Evolutionary conservation across 2,329 filamentous ascomycete genomes (phyloP).

Genomic region (Aspergillus brasiliensis): DNA sequence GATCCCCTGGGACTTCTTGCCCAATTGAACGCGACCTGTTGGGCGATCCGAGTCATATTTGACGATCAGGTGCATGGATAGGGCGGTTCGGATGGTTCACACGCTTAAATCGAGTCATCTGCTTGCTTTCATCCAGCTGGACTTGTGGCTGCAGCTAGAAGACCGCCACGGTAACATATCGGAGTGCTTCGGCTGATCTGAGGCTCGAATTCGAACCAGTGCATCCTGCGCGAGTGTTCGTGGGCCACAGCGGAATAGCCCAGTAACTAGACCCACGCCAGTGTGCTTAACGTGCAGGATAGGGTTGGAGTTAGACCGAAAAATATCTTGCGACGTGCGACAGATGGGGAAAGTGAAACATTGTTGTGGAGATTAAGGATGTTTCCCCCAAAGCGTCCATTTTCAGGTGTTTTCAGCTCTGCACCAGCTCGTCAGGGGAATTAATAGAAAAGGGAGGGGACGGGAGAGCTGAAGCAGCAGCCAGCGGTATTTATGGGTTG

Average conservation of each 20-base stretch:
- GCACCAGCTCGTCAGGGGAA: background rate
- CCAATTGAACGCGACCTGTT: slow-evolving; percentile 15
- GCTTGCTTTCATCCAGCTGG: background rate
- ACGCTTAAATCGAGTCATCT: background rate
- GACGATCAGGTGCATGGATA: background rate
- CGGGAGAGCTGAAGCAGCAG: background rate
- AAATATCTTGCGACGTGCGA: background rate
- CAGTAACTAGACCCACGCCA: background rate
- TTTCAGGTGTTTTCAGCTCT: background rate
- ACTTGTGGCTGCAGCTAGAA: slow-evolving; percentile 1
- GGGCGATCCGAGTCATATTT: background rate
- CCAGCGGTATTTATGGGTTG: background rate
- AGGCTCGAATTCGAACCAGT: background rate
- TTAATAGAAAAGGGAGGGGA: background rate
- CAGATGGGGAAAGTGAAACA: background rate
- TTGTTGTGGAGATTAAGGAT: background rate
- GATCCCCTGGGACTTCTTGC: slow-evolving; percentile 14
- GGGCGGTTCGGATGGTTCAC: background rate
- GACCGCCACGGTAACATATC: background rate
- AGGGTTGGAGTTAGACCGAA: background rate
- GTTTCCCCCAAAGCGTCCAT: background rate
- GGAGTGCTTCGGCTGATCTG: background rate
- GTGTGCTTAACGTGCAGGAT: background rate
- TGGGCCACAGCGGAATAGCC: background rate
- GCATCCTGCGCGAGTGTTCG: background rate